Conservation (phyloP, 352 stramenopile genomes). For the Pythium rhizo-oryzae region DNA sequence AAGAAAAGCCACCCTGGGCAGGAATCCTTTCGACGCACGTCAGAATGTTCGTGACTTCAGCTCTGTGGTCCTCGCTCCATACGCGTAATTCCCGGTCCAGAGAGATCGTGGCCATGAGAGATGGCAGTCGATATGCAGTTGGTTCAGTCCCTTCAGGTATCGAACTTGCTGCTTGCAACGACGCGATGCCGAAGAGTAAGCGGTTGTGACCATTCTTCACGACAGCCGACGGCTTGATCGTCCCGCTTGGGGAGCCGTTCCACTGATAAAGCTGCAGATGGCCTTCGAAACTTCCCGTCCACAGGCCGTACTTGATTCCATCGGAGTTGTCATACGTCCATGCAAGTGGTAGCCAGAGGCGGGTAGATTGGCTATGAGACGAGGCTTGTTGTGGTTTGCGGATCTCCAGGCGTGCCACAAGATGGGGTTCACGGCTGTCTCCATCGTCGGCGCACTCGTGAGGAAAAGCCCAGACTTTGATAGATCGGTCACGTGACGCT, state of each 20-base stretch:
- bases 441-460: background rate
- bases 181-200: constrained; percentile 67
- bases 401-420: constrained; percentile 38
- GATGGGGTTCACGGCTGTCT: constrained; percentile 12
- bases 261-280: constrained; percentile 70
- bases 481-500: constrained; percentile 68
- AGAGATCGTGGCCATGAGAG: constrained; percentile 57
- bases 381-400: constrained; percentile 68
- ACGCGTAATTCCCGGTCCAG: constrained; percentile 70
- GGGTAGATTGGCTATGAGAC: constrained; percentile 66
- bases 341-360: constrained; percentile 72
- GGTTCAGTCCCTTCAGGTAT: background rate
- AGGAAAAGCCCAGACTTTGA: constrained; percentile 58
- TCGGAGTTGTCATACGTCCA: constrained; percentile 38
- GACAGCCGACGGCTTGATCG: constrained; percentile 45
- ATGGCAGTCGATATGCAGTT: background rate
- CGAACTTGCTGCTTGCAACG: constrained; percentile 15
- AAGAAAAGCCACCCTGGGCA: constrained; percentile 66
- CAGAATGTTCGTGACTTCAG: constrained; percentile 15
- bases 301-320: constrained; percentile 40
- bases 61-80: constrained; percentile 40
- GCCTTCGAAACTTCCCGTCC: constrained; percentile 74
- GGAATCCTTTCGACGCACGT: constrained; percentile 46
- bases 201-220: constrained; percentile 66
- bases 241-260: constrained; percentile 17